Evolutionary conservation across 176 grass and related monocot genomes (phyloP).

Genomic region (Oryza coarctata): DNA sequence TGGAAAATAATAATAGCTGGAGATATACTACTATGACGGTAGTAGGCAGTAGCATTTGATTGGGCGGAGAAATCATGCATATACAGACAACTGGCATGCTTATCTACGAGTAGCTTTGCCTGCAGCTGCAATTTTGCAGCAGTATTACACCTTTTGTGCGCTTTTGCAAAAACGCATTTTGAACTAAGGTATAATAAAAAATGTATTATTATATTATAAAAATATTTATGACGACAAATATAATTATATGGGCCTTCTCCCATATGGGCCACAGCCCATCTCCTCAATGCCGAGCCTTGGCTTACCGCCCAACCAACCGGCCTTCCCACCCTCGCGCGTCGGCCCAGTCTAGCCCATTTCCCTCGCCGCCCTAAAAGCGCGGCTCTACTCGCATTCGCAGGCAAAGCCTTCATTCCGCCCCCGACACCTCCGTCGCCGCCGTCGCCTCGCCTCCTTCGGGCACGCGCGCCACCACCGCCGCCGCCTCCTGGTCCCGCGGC

Average conservation of each 20-base stretch:
- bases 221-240: no score
- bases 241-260: no score
- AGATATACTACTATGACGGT: no score
- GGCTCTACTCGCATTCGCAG: background rate
- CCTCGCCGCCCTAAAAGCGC: slow-evolving; percentile 16
- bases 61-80: background rate
- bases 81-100: background rate
- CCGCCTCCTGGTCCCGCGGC: background rate
- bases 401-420: no score
- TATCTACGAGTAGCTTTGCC: background rate
- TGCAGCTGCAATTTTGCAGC: background rate
- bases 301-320: background rate
- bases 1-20: no score
- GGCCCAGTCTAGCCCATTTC: no score
- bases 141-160: background rate
- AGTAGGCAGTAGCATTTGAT: no score
- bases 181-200: no score
- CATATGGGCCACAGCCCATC: background rate
- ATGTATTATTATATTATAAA: no score
- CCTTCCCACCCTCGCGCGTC: background rate
- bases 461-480: background rate
- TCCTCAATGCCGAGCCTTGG: background rate
- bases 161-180: no score
- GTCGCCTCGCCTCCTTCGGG: background rate
- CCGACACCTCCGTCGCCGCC: background rate